Conservation (phyloP, 495 filamentous ascomycete genomes). For the Aspergillus sclerotioniger region DNA sequence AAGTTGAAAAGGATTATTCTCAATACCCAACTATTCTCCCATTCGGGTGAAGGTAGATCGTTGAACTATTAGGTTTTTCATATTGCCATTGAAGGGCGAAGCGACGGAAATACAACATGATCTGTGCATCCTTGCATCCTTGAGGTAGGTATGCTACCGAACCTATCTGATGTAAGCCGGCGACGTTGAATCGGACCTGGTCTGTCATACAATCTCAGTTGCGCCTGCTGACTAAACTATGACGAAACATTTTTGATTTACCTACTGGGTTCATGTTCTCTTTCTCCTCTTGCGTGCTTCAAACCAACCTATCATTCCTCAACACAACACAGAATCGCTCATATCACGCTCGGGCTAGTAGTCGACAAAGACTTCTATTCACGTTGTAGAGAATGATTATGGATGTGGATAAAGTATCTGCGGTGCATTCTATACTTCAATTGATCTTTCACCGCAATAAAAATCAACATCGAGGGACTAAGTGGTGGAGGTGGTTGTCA, state of each 20-base stretch:
- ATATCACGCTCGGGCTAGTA: background rate
- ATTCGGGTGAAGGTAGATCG: background rate
- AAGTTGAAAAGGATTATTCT: background rate
- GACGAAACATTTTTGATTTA: too few species aligned
- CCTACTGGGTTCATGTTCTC: too few species aligned
- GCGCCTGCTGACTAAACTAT: too few species aligned
- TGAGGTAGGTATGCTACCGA: too few species aligned
- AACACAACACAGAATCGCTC: background rate
- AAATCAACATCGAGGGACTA: slow-evolving; percentile 70
- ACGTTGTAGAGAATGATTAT: slow-evolving; percentile 16
- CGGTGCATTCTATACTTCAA: slow-evolving; percentile 48
- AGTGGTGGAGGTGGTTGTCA: slow-evolving; percentile 72
- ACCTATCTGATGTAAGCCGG: too few species aligned
- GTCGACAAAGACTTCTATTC: background rate
- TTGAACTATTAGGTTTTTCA: background rate
- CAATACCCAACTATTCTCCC: background rate
- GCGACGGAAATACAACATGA: background rate
- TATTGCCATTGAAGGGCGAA: background rate
- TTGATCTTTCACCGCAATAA: slow-evolving; percentile 74
- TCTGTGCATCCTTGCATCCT: too few species aligned
- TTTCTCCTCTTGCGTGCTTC: background rate
- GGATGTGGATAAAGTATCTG: slow-evolving; percentile 31
- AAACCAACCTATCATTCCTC: background rate
- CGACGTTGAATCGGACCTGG: too few species aligned
- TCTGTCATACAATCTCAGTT: too few species aligned